A percentile compares a stretch with the other conserved stretches of the same genome.
phyloP scores from a whole-genome alignment of 2,329 filamentous ascomycete species.

The Ilyonectria mors-panacis region DNA sequence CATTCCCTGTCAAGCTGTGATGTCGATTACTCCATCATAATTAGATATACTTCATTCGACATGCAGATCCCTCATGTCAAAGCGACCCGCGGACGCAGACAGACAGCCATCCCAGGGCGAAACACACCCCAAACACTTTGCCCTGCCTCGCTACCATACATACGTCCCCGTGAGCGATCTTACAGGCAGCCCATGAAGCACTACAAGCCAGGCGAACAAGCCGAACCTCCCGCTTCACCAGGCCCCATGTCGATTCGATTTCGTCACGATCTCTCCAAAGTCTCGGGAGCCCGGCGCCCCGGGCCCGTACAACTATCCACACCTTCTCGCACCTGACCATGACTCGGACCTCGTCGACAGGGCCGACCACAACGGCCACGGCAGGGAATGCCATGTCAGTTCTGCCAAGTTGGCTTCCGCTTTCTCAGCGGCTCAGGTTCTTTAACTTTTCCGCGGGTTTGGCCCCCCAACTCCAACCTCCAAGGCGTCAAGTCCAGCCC shows the following conservation, averaged over 20 bases:
- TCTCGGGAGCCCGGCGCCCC: conserved; percentile 8
- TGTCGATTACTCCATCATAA: conserved; percentile 16
- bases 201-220: conserved; percentile 36
- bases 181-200: not conserved
- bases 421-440: not conserved
- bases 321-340: not conserved
- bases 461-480: not conserved
- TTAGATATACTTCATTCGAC: conserved; percentile 1
- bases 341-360: conserved; percentile 7
- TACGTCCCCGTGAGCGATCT: not conserved
- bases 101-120: conserved; percentile 19
- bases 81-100: conserved; percentile 8
- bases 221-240: conserved; percentile 35
- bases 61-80: conserved; percentile 20
- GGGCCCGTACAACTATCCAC: not conserved
- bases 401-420: not conserved
- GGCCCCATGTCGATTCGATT: conserved; percentile 5
- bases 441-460: not conserved
- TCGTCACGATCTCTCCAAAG: conserved; percentile 13
- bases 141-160: conserved; percentile 17
- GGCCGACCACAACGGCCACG: not conserved
- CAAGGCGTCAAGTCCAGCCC: conserved; percentile 17
- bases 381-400: conserved; percentile 4
- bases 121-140: conserved; percentile 12
- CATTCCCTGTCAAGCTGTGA: conserved; percentile 8